Percentiles rank a stretch among this genome's conserved stretches.
phyloP scores from a whole-genome alignment of 345 rosid species.

The Sonneratia alba region DNA sequence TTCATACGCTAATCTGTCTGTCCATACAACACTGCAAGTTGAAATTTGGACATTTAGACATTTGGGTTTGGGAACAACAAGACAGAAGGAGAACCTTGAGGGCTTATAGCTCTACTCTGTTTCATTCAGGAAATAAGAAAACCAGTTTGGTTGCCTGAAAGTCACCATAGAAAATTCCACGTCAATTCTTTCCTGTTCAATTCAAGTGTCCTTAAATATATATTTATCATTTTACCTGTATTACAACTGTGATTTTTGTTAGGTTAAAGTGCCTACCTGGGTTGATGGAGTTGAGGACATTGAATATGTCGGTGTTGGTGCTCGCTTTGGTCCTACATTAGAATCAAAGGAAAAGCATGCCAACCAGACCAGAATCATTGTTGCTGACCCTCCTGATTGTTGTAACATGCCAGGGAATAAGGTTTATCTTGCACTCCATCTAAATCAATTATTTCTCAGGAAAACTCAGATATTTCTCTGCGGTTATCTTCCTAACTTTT shows the following conservation, averaged over 20 bases:
- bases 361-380: slow-evolving; percentile 35
- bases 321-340: slow-evolving; percentile 78
- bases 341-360: slow-evolving; percentile 84
- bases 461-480: neutral
- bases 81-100: neutral
- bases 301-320: slow-evolving; percentile 91
- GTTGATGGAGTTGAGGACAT: slow-evolving; percentile 37
- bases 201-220: neutral
- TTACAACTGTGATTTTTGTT: slow-evolving; percentile 7
- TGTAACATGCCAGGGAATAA: slow-evolving; percentile 49
- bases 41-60: neutral
- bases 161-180: neutral
- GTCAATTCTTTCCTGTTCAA: neutral
- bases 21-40: neutral
- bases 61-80: neutral
- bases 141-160: neutral
- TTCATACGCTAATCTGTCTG: neutral
- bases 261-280: slow-evolving; percentile 85
- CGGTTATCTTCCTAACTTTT: neutral
- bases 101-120: neutral
- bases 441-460: neutral
- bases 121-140: neutral
- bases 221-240: neutral
- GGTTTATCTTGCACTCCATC: slow-evolving; percentile 24
- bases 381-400: slow-evolving; percentile 78